These are phyloP conservation scores for Adansonia grandidieri DNA, from an alignment of 441 rosid genomes.

Conservation along the genomic window DNA sequence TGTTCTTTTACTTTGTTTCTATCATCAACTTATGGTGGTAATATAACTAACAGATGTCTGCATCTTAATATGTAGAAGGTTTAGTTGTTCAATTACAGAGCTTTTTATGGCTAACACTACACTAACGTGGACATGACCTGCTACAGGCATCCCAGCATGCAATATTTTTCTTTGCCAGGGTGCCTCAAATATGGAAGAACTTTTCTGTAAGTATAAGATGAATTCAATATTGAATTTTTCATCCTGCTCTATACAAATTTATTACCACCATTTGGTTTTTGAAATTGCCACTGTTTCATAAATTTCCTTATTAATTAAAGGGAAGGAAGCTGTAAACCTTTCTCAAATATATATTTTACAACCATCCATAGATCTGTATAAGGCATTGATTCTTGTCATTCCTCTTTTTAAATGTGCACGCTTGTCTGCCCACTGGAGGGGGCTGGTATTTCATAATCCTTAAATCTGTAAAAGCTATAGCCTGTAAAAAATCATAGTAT, in stretches of 20 bases:
- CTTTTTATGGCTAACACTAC: constrained; percentile 16
- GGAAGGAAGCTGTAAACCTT: neutral
- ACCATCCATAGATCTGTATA: neutral
- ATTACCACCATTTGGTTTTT: neutral
- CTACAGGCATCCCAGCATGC: constrained; percentile 95
- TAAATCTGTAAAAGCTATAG: neutral
- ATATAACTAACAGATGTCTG: neutral
- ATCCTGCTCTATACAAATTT: neutral
- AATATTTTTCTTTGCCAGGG: constrained; percentile 80
- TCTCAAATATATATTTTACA: neutral
- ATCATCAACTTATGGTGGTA: neutral
- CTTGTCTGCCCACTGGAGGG: neutral
- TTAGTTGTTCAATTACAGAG: constrained; percentile 16
- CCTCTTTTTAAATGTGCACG: neutral
- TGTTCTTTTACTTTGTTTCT: neutral
- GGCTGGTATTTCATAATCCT: neutral
- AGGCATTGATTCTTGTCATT: neutral
- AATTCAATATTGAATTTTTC: neutral
- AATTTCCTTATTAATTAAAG: neutral
- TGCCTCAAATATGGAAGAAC: constrained; percentile 93
- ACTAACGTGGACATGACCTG: constrained; percentile 25
- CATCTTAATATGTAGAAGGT: neutral
- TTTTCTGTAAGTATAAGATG: constrained; percentile 60
- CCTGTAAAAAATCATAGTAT: neutral
- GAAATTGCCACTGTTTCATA: neutral